Base-by-base conservation (phyloP, 768 basidiomycete genomes). In the Boletus rufocinnamomeus region DNA sequence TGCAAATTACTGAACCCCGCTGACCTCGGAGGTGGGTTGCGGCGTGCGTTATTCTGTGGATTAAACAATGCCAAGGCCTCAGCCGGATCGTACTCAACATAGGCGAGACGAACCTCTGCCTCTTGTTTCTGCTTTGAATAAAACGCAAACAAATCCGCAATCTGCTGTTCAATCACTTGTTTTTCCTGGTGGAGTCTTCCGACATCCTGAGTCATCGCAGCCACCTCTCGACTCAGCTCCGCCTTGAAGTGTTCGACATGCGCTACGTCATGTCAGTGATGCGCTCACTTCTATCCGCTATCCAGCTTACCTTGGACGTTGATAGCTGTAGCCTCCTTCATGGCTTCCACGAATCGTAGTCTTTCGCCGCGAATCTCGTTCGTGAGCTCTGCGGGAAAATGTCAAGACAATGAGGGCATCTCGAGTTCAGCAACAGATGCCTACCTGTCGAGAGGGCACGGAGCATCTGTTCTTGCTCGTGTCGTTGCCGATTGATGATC, bases 231-330 rank as follows among this genome's bases (percentile, higher is more conserved):
- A 50, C 84, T 81, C 13, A 95, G 76, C 59, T 91, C 85, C 60
- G 88, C 84, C 76, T 92, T 95, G 76, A 95, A 90, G 66, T 93
- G 86, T 63, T 93, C 90, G 49, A 95, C 87, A 63, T 95, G 93
- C 25, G 83, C 92, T 93, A 64, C 5, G 56, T 32, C 47, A 28
- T 16, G 51, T 64, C 48, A 66, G 62, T 19, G 16, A 25, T 34
- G 28, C 13, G 27, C 16, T n/a, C n/a, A 25, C 35, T 49, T 2
- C 3, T 19, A 44, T 44, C 4, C 4, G 8, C 48, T 37, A 48
- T 35, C 10, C 32, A 17, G 58, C 76, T 68, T 72, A 89, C 91
- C 76, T 70, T 91, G 87, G 3, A 95, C 85, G 62, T 95, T 94
- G 64, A 95, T 90, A 2, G 85, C 84, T 0, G 93, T 95, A 1